Evolutionary conservation across 2,329 filamentous ascomycete species (phyloP), one percentile per base, ranked within the genome.

Genomic region (Furcasterigmium furcatum): DNA sequence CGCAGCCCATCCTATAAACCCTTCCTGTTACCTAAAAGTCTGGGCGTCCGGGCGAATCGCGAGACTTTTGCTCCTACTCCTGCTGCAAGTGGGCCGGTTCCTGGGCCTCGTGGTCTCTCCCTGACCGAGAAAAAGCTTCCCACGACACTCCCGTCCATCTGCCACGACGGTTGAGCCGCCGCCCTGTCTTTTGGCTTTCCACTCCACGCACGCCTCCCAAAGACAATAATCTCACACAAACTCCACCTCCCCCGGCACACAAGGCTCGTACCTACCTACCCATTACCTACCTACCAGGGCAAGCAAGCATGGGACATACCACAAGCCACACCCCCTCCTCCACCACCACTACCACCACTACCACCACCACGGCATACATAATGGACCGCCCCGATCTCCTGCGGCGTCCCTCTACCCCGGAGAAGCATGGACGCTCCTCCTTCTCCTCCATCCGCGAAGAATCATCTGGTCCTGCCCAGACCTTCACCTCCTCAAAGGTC

Each of bases 391-490:
- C 47, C 40, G 57, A 54, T 51, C 52, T 38, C 25, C 52, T 48
- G 19, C 16, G 41, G 43, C 55, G 52, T 51, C 56, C 48, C 35
- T 44, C 45, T 36, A 59, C 65, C 40, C 63, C 63, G 44, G 63
- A 68, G 52, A 64, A 63, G 50, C 60, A 59, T 47, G 62, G 61
- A 51, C 74, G 79, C 48, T 76, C 76, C 24, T 83, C 79, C 47
- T 83, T 83, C 64, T 82, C 79, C 24, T 83, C 79, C 38, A 78
- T 83, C 48, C 72, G 79, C 49, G 79, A 83, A 67, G 75, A 77
- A 60, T 77, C 80, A 57, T 71, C 73, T 54, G 74, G 76, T 49
- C 64, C 82, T 24, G 74, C 77, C 46, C 82, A 85, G 67, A 78
- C 76, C 45, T 85, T 85, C 52, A 84, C 80, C 41, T 74, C 74